Evolutionary conservation across 2,329 filamentous ascomycete genomes (phyloP).

Genomic region (Trichothecium sympodiale): DNA sequence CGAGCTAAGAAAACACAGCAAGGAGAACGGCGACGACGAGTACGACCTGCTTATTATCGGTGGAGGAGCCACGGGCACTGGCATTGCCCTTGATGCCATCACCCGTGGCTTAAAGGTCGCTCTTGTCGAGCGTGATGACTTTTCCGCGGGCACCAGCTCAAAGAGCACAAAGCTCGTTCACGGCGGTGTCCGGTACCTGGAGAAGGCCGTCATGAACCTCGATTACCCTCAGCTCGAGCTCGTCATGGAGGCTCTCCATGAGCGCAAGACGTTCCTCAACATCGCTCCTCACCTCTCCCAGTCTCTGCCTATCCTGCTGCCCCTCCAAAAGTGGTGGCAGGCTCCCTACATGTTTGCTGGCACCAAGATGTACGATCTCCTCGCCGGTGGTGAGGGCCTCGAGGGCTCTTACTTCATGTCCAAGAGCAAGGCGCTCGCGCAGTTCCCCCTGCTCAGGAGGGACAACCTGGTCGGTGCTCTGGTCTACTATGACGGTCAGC

Average conservation of each 20-base stretch:
- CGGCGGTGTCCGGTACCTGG: constrained; percentile 73
- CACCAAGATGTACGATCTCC: constrained; percentile 69
- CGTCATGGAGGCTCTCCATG: constrained; percentile 70
- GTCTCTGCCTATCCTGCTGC: constrained; percentile 77
- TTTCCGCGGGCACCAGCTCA: constrained; percentile 70
- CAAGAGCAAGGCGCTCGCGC: constrained; percentile 64
- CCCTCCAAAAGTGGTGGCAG: constrained; percentile 75
- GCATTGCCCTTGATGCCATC: constrained; percentile 71
- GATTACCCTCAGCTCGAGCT: constrained; percentile 76
- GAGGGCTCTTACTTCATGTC: constrained; percentile 76
- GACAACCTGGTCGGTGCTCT: constrained; percentile 65
- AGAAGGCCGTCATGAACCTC: constrained; percentile 78
- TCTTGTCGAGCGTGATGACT: constrained; percentile 73
- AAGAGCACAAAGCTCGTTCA: constrained; percentile 85
- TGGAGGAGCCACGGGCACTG: constrained; percentile 67
- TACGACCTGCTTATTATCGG: constrained; percentile 75
- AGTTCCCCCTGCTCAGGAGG: constrained; percentile 68
- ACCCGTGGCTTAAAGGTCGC: constrained; percentile 72
- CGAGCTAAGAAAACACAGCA: constrained; percentile 22
- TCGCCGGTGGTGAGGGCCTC: constrained; percentile 72
- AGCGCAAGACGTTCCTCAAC: constrained; percentile 74
- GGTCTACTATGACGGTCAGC: constrained; percentile 79
- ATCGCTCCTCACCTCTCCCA: constrained; percentile 72
- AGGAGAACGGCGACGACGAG: constrained; percentile 19
- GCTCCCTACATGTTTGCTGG: constrained; percentile 62